Percentiles rank a stretch among this genome's conserved stretches.
Evolutionary conservation across 768 basidiomycete species (phyloP).

Genomic region (Suillus fuscotomentosus): DNA sequence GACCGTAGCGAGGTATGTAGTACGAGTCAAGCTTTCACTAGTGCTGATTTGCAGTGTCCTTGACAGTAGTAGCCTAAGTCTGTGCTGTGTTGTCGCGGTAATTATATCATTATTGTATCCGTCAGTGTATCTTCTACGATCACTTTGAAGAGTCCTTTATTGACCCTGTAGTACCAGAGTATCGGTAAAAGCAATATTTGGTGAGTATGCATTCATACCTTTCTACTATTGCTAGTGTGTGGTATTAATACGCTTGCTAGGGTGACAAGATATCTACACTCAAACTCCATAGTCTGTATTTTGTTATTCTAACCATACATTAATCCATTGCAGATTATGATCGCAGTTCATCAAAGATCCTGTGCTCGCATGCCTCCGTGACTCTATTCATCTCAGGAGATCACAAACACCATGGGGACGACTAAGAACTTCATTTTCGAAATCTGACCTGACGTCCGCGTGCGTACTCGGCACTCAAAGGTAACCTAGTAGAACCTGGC

Average conservation of each 20-base stretch:
- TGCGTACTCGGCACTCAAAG: neutral
- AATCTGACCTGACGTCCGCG: neutral
- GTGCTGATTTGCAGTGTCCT: neutral
- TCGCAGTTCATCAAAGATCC: neutral
- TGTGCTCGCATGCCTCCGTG: neutral
- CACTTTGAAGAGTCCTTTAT: neutral
- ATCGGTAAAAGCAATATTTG: neutral
- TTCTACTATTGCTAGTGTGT: neutral
- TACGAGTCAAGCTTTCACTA: neutral
- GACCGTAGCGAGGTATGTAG: neutral
- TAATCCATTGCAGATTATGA: neutral
- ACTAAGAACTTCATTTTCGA: too few species aligned
- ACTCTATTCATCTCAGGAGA: neutral
- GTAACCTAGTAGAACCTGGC: too few species aligned
- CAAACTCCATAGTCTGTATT: neutral
- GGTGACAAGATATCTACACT: neutral
- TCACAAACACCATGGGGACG: neutral
- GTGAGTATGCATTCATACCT: neutral
- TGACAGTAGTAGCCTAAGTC: neutral
- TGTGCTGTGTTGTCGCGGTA: neutral
- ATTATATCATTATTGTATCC: neutral
- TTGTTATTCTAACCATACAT: neutral
- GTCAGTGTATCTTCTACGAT: neutral
- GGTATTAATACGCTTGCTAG: neutral
- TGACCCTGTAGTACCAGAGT: neutral